Percentiles rank a stretch among this genome's conserved stretches.
phyloP scores from a whole-genome alignment of 176 grass and related monocot genomes.

The Musa itinerans region DNA sequence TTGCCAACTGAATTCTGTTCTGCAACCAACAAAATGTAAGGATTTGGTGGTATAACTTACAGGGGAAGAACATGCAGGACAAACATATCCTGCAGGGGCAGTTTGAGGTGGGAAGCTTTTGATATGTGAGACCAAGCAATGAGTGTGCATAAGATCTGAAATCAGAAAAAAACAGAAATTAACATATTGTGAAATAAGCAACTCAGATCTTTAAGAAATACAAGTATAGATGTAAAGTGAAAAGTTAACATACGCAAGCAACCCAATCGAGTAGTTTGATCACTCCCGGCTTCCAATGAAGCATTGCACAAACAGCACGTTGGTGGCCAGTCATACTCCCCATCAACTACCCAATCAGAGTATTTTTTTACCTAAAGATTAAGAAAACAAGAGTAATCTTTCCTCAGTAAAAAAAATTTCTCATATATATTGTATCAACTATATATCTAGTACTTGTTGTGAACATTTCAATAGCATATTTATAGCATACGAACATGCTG shows the following conservation, averaged over 20 bases:
- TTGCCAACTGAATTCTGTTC: not conserved
- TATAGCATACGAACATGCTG: not conserved
- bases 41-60: slow-evolving; percentile 39
- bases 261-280: slow-evolving; percentile 85
- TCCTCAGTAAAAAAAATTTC: not conserved
- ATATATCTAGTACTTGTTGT: not conserved
- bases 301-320: slow-evolving; percentile 79
- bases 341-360: slow-evolving; percentile 97
- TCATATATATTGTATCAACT: not conserved
- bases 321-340: slow-evolving; percentile 94
- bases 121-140: slow-evolving; percentile 82
- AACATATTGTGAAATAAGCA: slow-evolving; percentile 7
- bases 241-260: slow-evolving; percentile 81
- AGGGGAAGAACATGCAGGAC: slow-evolving; percentile 65
- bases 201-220: not conserved
- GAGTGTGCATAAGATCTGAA: slow-evolving; percentile 84
- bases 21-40: not conserved
- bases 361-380: slow-evolving; percentile 92
- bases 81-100: slow-evolving; percentile 86
- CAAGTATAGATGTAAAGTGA: not conserved
- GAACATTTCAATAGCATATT: not conserved
- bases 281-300: slow-evolving; percentile 52
- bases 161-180: slow-evolving; percentile 7
- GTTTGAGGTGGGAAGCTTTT: slow-evolving; percentile 73
- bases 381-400: slow-evolving; percentile 15